Evolutionary conservation across 441 rosid species (phyloP).

Genomic region (Syzygium malaccense): DNA sequence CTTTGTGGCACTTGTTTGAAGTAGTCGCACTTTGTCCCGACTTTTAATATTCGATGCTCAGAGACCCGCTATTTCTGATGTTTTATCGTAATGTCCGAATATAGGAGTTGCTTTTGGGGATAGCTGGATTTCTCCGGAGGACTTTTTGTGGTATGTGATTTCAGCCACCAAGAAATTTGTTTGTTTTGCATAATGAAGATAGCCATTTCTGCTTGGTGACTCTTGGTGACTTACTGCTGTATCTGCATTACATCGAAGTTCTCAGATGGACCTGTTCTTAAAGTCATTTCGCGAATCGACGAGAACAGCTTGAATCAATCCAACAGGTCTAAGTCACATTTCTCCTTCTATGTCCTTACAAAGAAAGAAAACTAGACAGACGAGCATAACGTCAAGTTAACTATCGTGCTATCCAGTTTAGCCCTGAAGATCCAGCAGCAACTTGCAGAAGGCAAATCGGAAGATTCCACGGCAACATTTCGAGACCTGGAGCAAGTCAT

Average conservation of each 20-base stretch:
- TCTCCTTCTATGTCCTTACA: background rate
- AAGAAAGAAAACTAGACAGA: too few species aligned
- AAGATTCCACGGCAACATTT: background rate
- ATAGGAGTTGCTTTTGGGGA: conserved; percentile 1
- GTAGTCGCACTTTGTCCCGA: background rate
- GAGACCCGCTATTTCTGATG: background rate
- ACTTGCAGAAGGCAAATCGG: background rate
- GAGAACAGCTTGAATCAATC: background rate
- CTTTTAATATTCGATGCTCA: background rate
- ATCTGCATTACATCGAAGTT: background rate
- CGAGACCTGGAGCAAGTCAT: background rate
- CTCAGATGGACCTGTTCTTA: conserved; percentile 13
- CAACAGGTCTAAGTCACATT: background rate
- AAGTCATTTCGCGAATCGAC: conserved; percentile 2
- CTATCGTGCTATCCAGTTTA: background rate
- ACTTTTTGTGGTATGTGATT: conserved; percentile 4
- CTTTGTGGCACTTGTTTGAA: background rate
- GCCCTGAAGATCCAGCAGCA: conserved; percentile 2
- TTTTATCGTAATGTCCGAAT: background rate
- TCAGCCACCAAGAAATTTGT: background rate
- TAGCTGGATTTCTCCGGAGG: conserved; percentile 11
- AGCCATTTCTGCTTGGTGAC: background rate
- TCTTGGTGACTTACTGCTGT: background rate
- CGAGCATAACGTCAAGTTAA: background rate
- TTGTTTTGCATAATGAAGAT: background rate